These are phyloP conservation scores for Inga leiocalycina DNA, from an alignment of 306 rosid species.

Conservation along the genomic window DNA sequence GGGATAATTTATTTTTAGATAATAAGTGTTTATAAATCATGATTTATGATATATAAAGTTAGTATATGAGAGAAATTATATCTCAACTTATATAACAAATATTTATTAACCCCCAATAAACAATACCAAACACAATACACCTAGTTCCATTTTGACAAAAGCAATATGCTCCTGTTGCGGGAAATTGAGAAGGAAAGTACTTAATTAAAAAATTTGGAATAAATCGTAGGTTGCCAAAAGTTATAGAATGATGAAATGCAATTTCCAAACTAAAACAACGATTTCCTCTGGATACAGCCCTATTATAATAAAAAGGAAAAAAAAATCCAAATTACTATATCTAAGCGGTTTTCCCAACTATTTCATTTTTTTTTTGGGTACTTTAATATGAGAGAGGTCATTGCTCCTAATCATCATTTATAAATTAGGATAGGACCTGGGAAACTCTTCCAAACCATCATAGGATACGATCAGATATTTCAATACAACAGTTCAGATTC, in stretches of 20 bases:
- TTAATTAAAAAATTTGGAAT: not conserved
- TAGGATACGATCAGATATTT: not conserved
- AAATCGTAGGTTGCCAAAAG: not conserved
- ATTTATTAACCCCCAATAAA: too few relatives aligned
- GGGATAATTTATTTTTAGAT: too few relatives aligned
- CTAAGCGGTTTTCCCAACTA: not conserved
- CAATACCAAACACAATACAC: too few relatives aligned
- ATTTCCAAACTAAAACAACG: not conserved
- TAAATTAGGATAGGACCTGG: not conserved
- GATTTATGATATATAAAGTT: too few relatives aligned
- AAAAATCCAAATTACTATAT: not conserved
- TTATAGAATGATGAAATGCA: not conserved
- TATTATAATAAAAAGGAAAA: not conserved
- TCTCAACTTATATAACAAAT: too few relatives aligned
- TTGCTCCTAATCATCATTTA: not conserved
- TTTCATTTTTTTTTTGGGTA: not conserved
- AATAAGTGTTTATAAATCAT: too few relatives aligned
- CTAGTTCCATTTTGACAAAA: slow-evolving; percentile 27
- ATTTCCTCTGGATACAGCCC: not conserved
- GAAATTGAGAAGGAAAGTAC: not conserved
- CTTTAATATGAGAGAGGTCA: not conserved
- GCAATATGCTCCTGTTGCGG: slow-evolving; percentile 28
- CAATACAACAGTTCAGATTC: not conserved
- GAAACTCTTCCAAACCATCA: not conserved
- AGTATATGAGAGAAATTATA: too few relatives aligned